Conservation (phyloP, 768 basidiomycete genomes). For the Boletus eberwhitei region DNA sequence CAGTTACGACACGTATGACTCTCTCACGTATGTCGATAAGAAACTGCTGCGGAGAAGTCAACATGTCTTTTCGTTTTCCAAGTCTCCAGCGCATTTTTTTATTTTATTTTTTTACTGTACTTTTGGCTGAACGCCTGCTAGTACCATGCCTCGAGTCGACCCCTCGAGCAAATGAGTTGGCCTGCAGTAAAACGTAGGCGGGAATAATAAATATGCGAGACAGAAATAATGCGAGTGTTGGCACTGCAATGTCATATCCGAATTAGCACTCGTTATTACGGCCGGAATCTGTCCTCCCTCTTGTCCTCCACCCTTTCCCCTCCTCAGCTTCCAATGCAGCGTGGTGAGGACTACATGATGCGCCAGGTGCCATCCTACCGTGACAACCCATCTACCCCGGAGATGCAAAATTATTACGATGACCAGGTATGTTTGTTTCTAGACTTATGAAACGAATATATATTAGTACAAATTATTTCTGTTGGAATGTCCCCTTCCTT, state of each 20-base stretch:
- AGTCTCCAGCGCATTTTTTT: too few relatives aligned
- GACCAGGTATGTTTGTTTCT: conserved; percentile 17
- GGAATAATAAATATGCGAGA: not conserved
- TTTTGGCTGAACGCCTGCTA: too few relatives aligned
- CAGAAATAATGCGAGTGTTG: not conserved
- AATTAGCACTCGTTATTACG: not conserved
- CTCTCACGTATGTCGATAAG: too few relatives aligned
- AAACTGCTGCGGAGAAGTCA: too few relatives aligned
- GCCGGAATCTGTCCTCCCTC: not conserved
- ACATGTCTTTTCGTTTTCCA: too few relatives aligned
- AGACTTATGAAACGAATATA: not conserved
- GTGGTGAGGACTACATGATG: conserved; percentile 26
- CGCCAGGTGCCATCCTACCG: conserved; percentile 22
- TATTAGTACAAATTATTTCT: conserved; percentile 1
- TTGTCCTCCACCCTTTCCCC: not conserved
- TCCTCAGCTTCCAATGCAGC: conserved; percentile 16
- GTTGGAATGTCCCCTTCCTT: not conserved
- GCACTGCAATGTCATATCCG: not conserved
- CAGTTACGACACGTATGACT: too few relatives aligned
- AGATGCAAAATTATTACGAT: conserved; percentile 31
- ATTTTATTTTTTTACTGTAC: too few relatives aligned
- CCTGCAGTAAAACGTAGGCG: too few relatives aligned
- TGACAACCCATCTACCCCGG: conserved; percentile 22
- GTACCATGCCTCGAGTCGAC: too few relatives aligned
- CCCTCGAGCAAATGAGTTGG: too few relatives aligned